These are phyloP conservation scores for Nyssa sinensis DNA, from an alignment of 148 eudicot species.

Conservation along the genomic window DNA sequence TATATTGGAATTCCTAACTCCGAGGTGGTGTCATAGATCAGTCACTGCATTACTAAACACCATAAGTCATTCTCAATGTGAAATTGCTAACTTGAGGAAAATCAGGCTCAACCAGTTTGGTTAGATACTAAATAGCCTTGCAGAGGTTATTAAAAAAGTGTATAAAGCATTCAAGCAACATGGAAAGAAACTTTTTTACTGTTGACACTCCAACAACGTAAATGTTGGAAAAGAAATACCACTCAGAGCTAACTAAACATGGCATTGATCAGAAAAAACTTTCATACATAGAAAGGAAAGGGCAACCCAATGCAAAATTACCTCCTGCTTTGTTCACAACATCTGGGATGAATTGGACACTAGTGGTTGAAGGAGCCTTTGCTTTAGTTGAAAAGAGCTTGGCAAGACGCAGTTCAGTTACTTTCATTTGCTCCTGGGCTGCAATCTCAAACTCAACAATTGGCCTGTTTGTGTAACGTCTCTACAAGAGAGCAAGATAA, in stretches of 20 bases:
- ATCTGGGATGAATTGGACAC: slow-evolving; percentile 26
- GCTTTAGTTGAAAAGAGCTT: slow-evolving; percentile 59
- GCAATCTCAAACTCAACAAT: slow-evolving; percentile 85
- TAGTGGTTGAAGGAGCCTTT: slow-evolving; percentile 24
- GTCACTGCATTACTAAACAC: not conserved
- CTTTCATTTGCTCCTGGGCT: slow-evolving; percentile 92
- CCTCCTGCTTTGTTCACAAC: slow-evolving; percentile 68
- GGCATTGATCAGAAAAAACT: not conserved
- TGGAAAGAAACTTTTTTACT: not conserved
- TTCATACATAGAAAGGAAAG: not conserved
- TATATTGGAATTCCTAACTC: not conserved
- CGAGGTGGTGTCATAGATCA: not conserved
- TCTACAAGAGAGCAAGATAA: slow-evolving; percentile 35
- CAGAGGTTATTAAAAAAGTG: not conserved
- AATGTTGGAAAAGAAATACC: not conserved
- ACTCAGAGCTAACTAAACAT: not conserved
- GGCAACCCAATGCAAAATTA: slow-evolving; percentile 20
- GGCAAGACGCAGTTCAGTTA: slow-evolving; percentile 78
- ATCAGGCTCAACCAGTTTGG: not conserved
- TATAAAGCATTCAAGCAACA: not conserved
- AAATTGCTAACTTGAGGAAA: not conserved
- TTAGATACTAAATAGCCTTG: not conserved
- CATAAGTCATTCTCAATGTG: not conserved
- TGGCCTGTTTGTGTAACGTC: slow-evolving; percentile 81
- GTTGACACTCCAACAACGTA: not conserved